Evolutionary conservation across 495 filamentous ascomycete genomes (phyloP).

Genomic region (Aspergillus saccharolyticus): DNA sequence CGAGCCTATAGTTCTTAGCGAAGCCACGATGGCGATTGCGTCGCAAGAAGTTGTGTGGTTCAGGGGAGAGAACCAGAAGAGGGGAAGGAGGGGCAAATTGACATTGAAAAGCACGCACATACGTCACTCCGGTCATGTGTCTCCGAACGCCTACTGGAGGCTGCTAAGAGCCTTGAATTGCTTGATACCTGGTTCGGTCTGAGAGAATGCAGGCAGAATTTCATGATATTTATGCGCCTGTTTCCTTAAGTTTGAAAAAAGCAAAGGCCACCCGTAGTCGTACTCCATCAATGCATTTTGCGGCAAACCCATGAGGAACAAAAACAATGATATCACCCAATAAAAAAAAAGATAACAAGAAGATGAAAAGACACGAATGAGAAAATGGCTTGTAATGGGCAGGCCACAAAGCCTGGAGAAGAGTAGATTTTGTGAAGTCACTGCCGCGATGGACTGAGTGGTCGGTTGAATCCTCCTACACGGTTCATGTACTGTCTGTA

Average conservation of each 20-base stretch:
- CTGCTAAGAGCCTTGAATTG: background rate
- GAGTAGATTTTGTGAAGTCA: background rate
- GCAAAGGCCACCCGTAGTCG: slow-evolving; percentile 4
- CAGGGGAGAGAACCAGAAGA: background rate
- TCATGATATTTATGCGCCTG: background rate
- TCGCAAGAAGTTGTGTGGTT: background rate
- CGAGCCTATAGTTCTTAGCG: slow-evolving; percentile 15
- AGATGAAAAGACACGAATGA: slow-evolving; percentile 4
- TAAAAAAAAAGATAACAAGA: background rate
- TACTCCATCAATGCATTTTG: slow-evolving; percentile 24
- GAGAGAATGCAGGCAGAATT: background rate
- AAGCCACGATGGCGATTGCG: slow-evolving; percentile 25
- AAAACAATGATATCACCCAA: slow-evolving; percentile 2
- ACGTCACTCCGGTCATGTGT: slow-evolving; percentile 30
- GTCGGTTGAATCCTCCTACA: slow-evolving; percentile 91
- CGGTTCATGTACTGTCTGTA: slow-evolving; percentile 99
- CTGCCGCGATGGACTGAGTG: slow-evolving; percentile 59
- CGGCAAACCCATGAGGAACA: background rate
- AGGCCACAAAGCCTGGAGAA: background rate
- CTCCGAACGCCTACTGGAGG: slow-evolving; percentile 2
- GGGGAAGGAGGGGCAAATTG: background rate
- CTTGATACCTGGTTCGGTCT: background rate
- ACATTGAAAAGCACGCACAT: slow-evolving; percentile 1
- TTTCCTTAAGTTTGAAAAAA: background rate
- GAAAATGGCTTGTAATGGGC: background rate